Conservation (phyloP, 75 land plant species). For the Pinus taeda region DNA sequence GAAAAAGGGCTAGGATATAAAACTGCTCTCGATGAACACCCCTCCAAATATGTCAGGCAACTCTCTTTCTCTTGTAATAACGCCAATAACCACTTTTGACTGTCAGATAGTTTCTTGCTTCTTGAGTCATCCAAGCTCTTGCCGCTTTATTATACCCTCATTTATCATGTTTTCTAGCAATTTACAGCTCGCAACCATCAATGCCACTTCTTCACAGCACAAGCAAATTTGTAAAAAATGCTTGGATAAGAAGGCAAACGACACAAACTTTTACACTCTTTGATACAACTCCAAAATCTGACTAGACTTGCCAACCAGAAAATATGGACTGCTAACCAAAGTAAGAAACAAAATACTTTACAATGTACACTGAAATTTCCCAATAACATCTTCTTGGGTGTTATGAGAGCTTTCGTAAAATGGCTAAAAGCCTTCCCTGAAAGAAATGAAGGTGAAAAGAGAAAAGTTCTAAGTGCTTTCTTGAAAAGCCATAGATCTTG, state of each 20-base stretch:
- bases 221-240: not conserved
- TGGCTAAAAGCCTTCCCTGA: not conserved
- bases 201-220: not conserved
- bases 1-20: not conserved
- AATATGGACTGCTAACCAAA: not conserved
- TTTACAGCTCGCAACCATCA: not conserved
- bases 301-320: not conserved
- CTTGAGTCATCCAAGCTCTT: slow-evolving; percentile 7
- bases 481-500: slow-evolving; percentile 39
- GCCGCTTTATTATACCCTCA: slow-evolving; percentile 2
- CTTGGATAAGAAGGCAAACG: not conserved
- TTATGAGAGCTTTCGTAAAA: slow-evolving; percentile 3
- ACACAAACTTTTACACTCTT: not conserved
- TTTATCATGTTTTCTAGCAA: not conserved
- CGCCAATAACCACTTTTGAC: not conserved
- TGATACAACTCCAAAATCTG: not conserved
- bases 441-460: not conserved
- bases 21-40: not conserved
- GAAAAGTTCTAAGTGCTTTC: slow-evolving; percentile 15
- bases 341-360: slow-evolving; percentile 6
- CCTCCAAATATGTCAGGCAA: not conserved
- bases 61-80: not conserved
- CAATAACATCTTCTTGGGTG: not conserved
- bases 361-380: not conserved
- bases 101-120: not conserved